A percentile compares a stretch with the other conserved stretches of the same genome.
Evolutionary conservation across 2,329 filamentous ascomycete genomes (phyloP).

Genomic region (Penicillium sp.): DNA sequence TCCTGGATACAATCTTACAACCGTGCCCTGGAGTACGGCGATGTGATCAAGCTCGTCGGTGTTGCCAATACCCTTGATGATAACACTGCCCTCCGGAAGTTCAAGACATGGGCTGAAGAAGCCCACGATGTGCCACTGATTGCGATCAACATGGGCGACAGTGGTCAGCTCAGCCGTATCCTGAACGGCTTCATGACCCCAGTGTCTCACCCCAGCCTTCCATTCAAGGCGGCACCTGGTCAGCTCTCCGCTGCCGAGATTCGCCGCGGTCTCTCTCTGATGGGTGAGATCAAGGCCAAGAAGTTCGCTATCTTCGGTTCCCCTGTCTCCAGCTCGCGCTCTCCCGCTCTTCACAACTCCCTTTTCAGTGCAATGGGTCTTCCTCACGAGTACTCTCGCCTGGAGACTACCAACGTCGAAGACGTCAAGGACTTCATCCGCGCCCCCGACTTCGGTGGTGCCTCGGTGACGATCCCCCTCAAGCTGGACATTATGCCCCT

Average conservation of each 20-base stretch:
- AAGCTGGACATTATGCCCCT: constrained; percentile 84
- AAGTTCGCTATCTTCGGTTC: constrained; percentile 86
- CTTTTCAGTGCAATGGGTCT: constrained; percentile 75
- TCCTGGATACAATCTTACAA: constrained; percentile 92
- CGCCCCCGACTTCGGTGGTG: constrained; percentile 77
- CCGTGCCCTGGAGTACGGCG: constrained; percentile 80
- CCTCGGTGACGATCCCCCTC: constrained; percentile 91
- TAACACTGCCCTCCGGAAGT: constrained; percentile 79
- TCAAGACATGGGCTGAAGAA: constrained; percentile 71
- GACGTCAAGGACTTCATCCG: constrained; percentile 66
- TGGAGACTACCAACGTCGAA: constrained; percentile 68
- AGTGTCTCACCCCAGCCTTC: constrained; percentile 83
- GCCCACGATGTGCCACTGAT: constrained; percentile 82
- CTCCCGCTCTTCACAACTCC: constrained; percentile 84
- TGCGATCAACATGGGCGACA: constrained; percentile 89
- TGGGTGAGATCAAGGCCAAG: constrained; percentile 73
- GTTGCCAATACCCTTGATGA: constrained; percentile 73
- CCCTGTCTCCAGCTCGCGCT: constrained; percentile 77
- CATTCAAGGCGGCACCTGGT: constrained; percentile 89
- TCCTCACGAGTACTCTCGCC: constrained; percentile 73
- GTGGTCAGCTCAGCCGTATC: constrained; percentile 84
- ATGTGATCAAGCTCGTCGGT: constrained; percentile 92
- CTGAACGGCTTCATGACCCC: constrained; percentile 92
- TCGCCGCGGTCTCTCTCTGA: constrained; percentile 69
- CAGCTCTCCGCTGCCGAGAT: constrained; percentile 91